Evolutionary conservation across 2,329 filamentous ascomycete species (phyloP).

Genomic region (Ambrosiella beaveri): DNA sequence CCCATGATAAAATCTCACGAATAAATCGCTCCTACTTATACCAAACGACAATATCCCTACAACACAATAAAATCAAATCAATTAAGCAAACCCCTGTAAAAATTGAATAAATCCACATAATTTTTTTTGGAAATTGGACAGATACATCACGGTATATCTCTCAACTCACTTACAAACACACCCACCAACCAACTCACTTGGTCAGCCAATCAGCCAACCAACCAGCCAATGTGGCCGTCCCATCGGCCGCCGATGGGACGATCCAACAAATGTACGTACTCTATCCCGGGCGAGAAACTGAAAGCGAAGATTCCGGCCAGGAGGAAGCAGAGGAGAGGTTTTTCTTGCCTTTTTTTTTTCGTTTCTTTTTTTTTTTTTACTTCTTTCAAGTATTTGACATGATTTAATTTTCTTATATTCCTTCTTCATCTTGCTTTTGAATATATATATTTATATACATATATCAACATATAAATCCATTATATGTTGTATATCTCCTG

Average conservation of each 20-base stretch:
- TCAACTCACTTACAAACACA: neutral
- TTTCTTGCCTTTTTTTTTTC: neutral
- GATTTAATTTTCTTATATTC: neutral
- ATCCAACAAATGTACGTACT: conserved; percentile 1
- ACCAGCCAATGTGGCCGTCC: neutral
- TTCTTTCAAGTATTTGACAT: neutral
- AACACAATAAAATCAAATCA: too few relatives aligned
- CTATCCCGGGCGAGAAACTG: neutral
- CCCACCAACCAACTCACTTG: too few relatives aligned
- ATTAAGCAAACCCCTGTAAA: too few relatives aligned
- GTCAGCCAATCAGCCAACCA: neutral
- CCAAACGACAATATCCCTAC: too few relatives aligned
- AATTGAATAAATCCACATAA: too few relatives aligned
- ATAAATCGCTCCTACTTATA: too few relatives aligned
- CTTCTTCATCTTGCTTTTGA: neutral
- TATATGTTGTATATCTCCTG: neutral
- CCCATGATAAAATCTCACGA: too few relatives aligned
- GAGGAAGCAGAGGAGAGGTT: neutral
- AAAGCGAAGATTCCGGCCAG: neutral
- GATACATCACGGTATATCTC: too few relatives aligned
- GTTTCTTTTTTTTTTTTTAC: too few relatives aligned
- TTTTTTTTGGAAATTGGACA: too few relatives aligned
- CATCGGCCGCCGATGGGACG: neutral
- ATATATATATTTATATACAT: neutral
- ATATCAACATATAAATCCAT: neutral